Base-by-base conservation (phyloP, 495 filamentous ascomycete genomes). In the Neurospora sp. region DNA sequence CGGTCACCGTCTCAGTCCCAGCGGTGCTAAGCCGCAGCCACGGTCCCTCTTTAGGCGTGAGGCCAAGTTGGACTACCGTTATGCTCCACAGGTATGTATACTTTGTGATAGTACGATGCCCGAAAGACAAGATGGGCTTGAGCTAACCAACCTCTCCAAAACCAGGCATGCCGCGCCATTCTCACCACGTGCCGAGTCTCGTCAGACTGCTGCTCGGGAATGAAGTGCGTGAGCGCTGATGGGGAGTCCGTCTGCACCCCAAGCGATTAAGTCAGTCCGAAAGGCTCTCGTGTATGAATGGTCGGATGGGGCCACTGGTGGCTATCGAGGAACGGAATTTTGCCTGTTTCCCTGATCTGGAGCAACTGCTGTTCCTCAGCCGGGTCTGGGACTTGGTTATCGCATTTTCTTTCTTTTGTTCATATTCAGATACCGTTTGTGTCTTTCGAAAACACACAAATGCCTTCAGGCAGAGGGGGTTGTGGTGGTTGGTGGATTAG, bases 211-310 rank as follows among this genome's bases (percentile, higher is more conserved):
- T 73, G 72, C 72, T 23, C 72, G 1, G 69, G 69, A 14, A 70
- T 73, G 66, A 69, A 46, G 12, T 73, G 72, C 62, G 66, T 41
- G 31, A 73, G 27, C 66, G 69, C 69, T 38, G 72, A 70, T 70
- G 66, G 66, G 41, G 72, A 73, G 39, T 27, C 66, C 4, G 40
- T 73, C 14, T 73, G 72, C 72, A 73, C 66, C 20, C 72, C 72
- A 8, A 42, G 66, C 35, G n/a, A 62, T 11, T 66, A n/a, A 59
- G 4, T 23, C 41, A 37, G 40, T 27, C 14, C 5, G 23, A 14
- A 35, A 1, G 5, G 4, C 35, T 18, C 12, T 31, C 6, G 54
- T 66, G 54, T 66, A 14, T 66, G 20, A 16, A 16, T 37, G 27
- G 18, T 35, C 20, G 27, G 27, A 66, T 35, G 54, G 54, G 1